These are phyloP conservation scores for Ustilago loliicola DNA, from an alignment of 1,284 basidiomycete species.

Conservation along the genomic window DNA sequence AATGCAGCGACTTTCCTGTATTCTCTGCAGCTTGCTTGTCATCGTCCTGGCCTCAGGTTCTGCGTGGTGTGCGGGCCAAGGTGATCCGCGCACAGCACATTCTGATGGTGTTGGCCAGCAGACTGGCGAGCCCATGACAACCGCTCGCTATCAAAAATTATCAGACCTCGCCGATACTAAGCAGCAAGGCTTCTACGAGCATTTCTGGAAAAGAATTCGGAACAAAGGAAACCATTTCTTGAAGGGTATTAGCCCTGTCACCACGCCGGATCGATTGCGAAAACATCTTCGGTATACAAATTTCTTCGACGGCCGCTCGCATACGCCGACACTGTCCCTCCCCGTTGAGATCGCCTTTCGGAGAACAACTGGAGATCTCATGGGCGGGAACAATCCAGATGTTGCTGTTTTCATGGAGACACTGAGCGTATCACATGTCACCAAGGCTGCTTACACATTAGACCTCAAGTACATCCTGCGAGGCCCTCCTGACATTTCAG, in stretches of 20 bases:
- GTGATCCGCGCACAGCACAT: too few species aligned
- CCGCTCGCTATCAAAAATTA: neutral
- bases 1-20: too few species aligned
- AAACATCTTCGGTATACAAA: slow-evolving; percentile 1
- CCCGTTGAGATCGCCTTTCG: neutral
- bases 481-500: neutral
- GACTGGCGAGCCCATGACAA: neutral
- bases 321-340: slow-evolving; percentile 8
- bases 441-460: neutral
- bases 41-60: too few species aligned
- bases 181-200: neutral
- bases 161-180: neutral
- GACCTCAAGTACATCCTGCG: slow-evolving; percentile 16
- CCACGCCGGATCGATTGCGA: neutral
- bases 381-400: slow-evolving; percentile 14
- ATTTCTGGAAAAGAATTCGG: neutral
- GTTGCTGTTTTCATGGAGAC: slow-evolving; percentile 26
- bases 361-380: neutral
- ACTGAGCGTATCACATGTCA: neutral
- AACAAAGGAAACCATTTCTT: neutral
- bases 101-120: too few species aligned
- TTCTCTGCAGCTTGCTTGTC: too few species aligned
- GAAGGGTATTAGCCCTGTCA: neutral
- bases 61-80: too few species aligned
- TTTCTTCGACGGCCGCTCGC: slow-evolving; percentile 2